Percentiles rank a stretch among this genome's conserved stretches.
These are phyloP conservation scores for Boletus tylopilopsis DNA, from an alignment of 768 basidiomycete genomes.

Conservation along the genomic window DNA sequence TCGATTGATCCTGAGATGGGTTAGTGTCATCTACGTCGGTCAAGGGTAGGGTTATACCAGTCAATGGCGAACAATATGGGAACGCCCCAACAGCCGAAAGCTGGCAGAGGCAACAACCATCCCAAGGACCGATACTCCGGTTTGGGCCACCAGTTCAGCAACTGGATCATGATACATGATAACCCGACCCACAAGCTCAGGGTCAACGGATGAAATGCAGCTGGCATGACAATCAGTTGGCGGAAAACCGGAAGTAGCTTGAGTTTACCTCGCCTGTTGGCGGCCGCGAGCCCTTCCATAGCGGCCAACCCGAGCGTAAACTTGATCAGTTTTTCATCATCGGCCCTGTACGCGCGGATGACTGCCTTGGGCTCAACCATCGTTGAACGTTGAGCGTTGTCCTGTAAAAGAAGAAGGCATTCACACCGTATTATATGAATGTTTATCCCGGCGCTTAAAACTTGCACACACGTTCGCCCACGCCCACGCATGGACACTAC, in stretches of 20 bases:
- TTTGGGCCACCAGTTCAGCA: conserved; percentile 68
- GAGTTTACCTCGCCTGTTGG: conserved; percentile 55
- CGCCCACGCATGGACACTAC: neutral
- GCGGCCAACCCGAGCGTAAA: conserved; percentile 63
- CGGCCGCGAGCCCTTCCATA: conserved; percentile 64
- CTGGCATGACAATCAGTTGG: conserved; percentile 1
- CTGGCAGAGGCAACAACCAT: conserved; percentile 60
- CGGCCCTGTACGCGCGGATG: conserved; percentile 49
- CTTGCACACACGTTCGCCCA: conserved; percentile 7
- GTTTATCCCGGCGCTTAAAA: neutral
- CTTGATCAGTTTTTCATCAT: conserved; percentile 57
- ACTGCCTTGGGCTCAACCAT: conserved; percentile 43
- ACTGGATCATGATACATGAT: conserved; percentile 54
- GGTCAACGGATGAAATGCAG: conserved; percentile 61
- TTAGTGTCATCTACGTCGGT: neutral
- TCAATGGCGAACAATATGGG: conserved; percentile 66
- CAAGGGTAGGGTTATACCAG: conserved; percentile 44
- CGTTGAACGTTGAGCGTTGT: neutral
- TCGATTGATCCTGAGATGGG: conserved; percentile 57
- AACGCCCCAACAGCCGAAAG: conserved; percentile 59
- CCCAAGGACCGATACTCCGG: conserved; percentile 39
- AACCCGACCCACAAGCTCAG: conserved; percentile 59
- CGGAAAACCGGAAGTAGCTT: neutral
- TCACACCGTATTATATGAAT: conserved; percentile 2
- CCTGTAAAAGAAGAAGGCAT: neutral